Evolutionary conservation across 306 rosid species (phyloP), one percentile per base, ranked within the genome.

Genomic region (Purshia tridentata): DNA sequence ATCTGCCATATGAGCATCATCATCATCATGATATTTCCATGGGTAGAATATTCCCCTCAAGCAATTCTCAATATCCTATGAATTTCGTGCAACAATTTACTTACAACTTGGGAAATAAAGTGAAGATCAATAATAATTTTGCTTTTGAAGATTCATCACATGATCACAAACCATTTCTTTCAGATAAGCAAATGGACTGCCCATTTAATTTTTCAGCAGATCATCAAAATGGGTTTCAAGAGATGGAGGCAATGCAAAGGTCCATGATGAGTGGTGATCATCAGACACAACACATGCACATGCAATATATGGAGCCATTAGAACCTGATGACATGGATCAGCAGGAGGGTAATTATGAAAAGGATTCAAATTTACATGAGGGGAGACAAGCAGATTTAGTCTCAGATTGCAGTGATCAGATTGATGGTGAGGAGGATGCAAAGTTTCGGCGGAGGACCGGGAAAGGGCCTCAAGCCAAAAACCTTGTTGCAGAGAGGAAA

Each of bases 371-470:
- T 70, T 78, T 68, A 68, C 76, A 84, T 1, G 88, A 67, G 47
- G 81, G 56, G 47, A 85, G 86, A 4, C 75, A 45, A 46, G 87
- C 88, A 16, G 91, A 86, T 82, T 83, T 86, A 1, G 62, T 85
- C 75, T 86, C 93, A 6, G 98, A 90, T 81, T 92, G 96, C 78
- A 92, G 96, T 37, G 97, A 89, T 60, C 93, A 84, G 76, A 80
- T 84, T 56, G 90, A 86, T 16, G 96, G 89, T 16, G 89, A 82
- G 23, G 98, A 92, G 35, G 98, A 89, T 62, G 85, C 74, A 8
- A 92, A 92, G 75, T 86, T 74, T 18, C 80, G 83, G 16, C 71
- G 86, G 49, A 83, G 93, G 69, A 86, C 74, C 15, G 95, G 95
- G 41, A 81, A 91, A 61, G 88, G 91, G 12, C 90, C 84, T 79